phyloP scores from a whole-genome alignment of 2,329 filamentous ascomycete genomes.

The Pseudogymnoascus sp. region DNA sequence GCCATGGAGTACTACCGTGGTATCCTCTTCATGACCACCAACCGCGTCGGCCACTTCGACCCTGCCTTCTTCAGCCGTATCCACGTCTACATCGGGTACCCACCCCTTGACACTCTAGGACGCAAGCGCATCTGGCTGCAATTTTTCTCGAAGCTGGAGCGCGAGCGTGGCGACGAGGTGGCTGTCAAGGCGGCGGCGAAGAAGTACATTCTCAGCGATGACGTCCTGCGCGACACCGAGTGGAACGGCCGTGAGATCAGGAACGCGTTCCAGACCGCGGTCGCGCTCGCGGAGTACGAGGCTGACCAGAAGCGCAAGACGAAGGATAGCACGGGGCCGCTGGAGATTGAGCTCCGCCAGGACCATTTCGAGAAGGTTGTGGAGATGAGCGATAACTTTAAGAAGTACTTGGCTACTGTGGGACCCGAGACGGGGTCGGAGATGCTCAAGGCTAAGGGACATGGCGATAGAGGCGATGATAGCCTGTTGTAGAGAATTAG shows the following conservation, averaged over 20 bases:
- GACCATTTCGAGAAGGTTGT: constrained; percentile 20
- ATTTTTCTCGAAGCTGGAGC: constrained; percentile 17
- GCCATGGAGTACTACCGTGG: constrained; percentile 35
- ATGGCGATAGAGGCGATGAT: constrained; percentile 18
- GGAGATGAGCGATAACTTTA: constrained; percentile 17
- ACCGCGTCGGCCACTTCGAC: constrained; percentile 33
- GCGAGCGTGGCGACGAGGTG: constrained; percentile 14
- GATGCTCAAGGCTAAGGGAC: background rate
- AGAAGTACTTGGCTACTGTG: constrained; percentile 17
- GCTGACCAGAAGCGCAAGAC: constrained; percentile 10
- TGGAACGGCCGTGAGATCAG: constrained; percentile 25
- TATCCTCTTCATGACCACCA: constrained; percentile 36
- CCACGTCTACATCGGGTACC: constrained; percentile 29
- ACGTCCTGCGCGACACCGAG: constrained; percentile 15
- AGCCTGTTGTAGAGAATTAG: constrained; percentile 11
- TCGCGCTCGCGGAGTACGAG: constrained; percentile 20
- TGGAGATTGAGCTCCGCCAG: constrained; percentile 12
- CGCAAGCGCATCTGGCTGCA: constrained; percentile 26
- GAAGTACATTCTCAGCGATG: constrained; percentile 15
- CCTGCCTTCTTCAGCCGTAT: constrained; percentile 32
- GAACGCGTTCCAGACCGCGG: constrained; percentile 22
- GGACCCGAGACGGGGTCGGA: constrained; percentile 5
- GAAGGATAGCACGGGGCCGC: background rate
- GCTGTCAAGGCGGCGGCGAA: constrained; percentile 13
- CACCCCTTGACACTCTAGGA: constrained; percentile 18